phyloP scores from a whole-genome alignment of 1,284 basidiomycete species.

The Cryptococcus neoformans region DNA sequence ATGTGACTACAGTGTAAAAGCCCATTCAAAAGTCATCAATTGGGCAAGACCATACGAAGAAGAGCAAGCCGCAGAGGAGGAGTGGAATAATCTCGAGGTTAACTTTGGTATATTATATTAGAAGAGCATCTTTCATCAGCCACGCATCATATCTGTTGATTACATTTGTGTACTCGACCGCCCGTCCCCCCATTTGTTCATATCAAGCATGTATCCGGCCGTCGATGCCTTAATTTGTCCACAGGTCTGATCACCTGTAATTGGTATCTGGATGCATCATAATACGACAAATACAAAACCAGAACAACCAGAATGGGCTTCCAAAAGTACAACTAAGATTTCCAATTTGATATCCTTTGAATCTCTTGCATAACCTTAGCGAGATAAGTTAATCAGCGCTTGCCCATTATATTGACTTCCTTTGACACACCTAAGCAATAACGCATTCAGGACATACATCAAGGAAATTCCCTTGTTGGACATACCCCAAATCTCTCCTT shows the following conservation, averaged over 20 bases:
- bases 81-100: constrained; percentile 18
- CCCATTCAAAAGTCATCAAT: constrained; percentile 17
- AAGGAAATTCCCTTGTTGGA: constrained; percentile 25
- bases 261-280: too few species aligned
- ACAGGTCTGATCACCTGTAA: too few species aligned
- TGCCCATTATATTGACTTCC: neutral
- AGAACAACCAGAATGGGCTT: too few species aligned
- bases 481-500: constrained; percentile 16
- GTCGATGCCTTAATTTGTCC: too few species aligned
- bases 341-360: neutral
- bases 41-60: constrained; percentile 23
- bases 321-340: neutral
- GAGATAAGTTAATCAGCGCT: neutral
- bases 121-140: too few species aligned
- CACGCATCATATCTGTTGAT: too few species aligned
- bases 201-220: too few species aligned
- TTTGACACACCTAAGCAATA: constrained; percentile 11
- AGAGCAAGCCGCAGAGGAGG: constrained; percentile 22
- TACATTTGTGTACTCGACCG: too few species aligned
- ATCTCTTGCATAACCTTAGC: constrained; percentile 14
- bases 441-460: constrained; percentile 37
- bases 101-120: neutral
- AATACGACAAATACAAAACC: too few species aligned
- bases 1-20: constrained; percentile 18
- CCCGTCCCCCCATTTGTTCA: too few species aligned